phyloP scores from a whole-genome alignment of 169 alveolate genomes.

The Babesia divergens region DNA sequence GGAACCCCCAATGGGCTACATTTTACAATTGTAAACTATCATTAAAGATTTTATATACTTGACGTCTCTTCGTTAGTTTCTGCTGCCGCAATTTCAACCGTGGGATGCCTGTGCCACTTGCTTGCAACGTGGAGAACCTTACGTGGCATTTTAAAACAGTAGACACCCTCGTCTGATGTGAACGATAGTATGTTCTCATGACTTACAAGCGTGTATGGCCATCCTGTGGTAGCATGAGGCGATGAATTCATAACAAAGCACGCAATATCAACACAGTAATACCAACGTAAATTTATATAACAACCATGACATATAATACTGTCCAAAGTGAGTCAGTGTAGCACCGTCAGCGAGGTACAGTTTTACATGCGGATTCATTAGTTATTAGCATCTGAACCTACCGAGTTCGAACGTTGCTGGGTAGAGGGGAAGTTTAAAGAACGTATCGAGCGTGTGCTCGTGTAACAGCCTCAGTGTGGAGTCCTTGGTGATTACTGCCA shows the following conservation, averaged over 20 bases:
- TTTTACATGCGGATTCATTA: no score
- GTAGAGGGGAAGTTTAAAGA: slow-evolving; percentile 4
- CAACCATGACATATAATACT: no score
- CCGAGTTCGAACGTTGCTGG: slow-evolving; percentile 54
- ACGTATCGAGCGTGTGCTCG: slow-evolving; percentile 25
- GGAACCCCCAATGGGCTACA: not conserved
- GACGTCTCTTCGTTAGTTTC: not conserved
- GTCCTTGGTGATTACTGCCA: slow-evolving; percentile 41
- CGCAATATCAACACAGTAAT: no score
- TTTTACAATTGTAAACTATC: not conserved
- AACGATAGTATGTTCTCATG: slow-evolving; percentile 35
- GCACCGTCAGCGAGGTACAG: no score
- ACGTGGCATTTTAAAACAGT: slow-evolving; percentile 31
- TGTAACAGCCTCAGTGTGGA: slow-evolving; percentile 7
- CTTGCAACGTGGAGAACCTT: slow-evolving; percentile 7
- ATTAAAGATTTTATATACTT: not conserved
- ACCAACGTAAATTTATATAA: no score
- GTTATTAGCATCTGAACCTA: not conserved
- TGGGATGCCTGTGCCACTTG: not conserved
- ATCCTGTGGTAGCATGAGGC: slow-evolving; percentile 32
- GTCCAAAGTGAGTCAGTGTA: no score
- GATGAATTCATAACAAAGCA: no score
- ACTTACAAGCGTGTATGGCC: slow-evolving; percentile 52
- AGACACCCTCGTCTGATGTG: slow-evolving; percentile 62
- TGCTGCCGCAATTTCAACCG: not conserved